These are phyloP conservation scores for Clavispora asparagi DNA, from an alignment of 805 yeast species.

Conservation along the genomic window DNA sequence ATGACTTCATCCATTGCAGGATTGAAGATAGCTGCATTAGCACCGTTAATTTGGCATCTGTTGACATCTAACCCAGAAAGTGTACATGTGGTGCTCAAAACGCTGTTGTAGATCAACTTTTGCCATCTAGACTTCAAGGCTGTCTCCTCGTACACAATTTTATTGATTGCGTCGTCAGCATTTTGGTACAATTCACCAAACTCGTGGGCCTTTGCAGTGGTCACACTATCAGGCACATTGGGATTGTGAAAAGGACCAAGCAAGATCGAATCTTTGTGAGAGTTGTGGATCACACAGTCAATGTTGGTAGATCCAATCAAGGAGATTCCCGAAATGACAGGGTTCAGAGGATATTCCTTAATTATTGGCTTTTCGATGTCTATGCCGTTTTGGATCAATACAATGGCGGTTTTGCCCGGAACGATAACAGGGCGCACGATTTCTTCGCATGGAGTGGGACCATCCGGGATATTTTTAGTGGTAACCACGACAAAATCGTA, in stretches of 20 bases:
- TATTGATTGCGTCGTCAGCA: slow-evolving; percentile 20
- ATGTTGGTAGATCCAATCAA: slow-evolving; percentile 54
- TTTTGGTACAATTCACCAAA: slow-evolving; percentile 27
- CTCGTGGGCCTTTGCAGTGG: slow-evolving; percentile 13
- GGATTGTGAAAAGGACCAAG: slow-evolving; percentile 46
- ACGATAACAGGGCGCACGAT: slow-evolving; percentile 27
- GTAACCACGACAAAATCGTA: slow-evolving; percentile 30
- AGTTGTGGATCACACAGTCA: slow-evolving; percentile 45
- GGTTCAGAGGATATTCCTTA: slow-evolving; percentile 44
- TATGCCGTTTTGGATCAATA: slow-evolving; percentile 63
- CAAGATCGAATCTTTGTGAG: slow-evolving; percentile 44
- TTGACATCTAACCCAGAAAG: slow-evolving; percentile 29
- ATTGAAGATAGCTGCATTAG: slow-evolving; percentile 23
- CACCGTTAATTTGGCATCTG: slow-evolving; percentile 31
- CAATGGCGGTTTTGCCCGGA: slow-evolving; percentile 37
- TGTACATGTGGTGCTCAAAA: slow-evolving; percentile 31
- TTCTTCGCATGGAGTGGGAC: slow-evolving; percentile 35
- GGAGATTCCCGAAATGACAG: slow-evolving; percentile 58
- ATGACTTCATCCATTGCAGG: slow-evolving; percentile 70
- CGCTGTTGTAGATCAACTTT: slow-evolving; percentile 33
- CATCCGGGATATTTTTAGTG: slow-evolving; percentile 30
- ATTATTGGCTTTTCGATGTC: slow-evolving; percentile 56
- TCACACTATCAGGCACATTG: slow-evolving; percentile 8
- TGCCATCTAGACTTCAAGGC: slow-evolving; percentile 35
- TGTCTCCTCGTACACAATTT: slow-evolving; percentile 22